Evolutionary conservation across 768 basidiomycete species (phyloP).

Genomic region (Lactarius vividus): DNA sequence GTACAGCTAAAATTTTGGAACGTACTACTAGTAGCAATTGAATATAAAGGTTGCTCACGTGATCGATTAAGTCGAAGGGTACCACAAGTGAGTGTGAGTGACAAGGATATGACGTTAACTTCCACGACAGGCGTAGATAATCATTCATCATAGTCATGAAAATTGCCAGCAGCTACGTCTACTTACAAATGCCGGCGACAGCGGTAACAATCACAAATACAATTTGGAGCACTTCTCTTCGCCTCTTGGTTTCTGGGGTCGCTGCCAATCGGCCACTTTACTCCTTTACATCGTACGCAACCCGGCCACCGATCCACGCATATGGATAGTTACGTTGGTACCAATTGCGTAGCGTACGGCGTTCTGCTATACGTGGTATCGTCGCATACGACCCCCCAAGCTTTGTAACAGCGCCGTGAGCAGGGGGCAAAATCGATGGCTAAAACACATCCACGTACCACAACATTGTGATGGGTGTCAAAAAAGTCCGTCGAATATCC

Average conservation of each 20-base stretch:
- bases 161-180: neutral
- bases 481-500: slow-evolving; percentile 93
- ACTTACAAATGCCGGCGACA: neutral
- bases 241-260: neutral
- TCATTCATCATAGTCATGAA: neutral
- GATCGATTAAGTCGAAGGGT: too few relatives aligned
- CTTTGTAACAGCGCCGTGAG: slow-evolving; percentile 40
- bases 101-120: too few relatives aligned
- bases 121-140: too few relatives aligned
- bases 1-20: too few relatives aligned
- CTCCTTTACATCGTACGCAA: slow-evolving; percentile 49
- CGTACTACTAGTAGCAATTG: too few relatives aligned
- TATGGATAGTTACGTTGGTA: slow-evolving; percentile 91
- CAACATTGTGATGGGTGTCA: slow-evolving; percentile 80
- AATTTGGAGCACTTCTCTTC: neutral
- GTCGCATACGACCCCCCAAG: slow-evolving; percentile 90
- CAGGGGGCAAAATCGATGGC: neutral
- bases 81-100: too few relatives aligned
- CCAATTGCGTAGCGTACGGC: slow-evolving; percentile 82
- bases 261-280: neutral
- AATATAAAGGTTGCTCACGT: too few relatives aligned
- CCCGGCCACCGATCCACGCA: slow-evolving; percentile 76
- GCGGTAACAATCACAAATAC: neutral
- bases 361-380: slow-evolving; percentile 74
- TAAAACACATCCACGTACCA: slow-evolving; percentile 53